Evolutionary conservation across 2,329 filamentous ascomycete genomes (phyloP), one percentile per base, ranked within the genome.

Genomic region (Lachnellula arida): DNA sequence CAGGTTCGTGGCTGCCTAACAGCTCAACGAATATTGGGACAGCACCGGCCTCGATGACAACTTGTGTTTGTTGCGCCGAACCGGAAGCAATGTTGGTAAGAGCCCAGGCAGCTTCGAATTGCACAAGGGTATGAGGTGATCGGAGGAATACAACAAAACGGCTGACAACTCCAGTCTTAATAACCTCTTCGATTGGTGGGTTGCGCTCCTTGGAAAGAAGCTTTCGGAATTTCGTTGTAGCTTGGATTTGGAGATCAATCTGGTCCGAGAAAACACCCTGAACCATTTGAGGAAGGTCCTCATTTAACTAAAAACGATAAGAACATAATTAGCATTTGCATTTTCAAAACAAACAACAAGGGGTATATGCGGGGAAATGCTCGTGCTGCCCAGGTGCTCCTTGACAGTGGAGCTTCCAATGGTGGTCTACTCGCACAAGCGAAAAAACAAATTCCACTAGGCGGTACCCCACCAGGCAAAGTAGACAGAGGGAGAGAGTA

Each of bases 51-150:
- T 97, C 93, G 69, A 99, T 99, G 65, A 99, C 94, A 52, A 97
- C 94, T 76, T 99, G 94, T 60, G 94, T 99, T 78, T 99, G 94
- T 67, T 91, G 88, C 58, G 94, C 94, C 57, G 93, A 97, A 60
- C 94, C 94, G 49, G 93, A 97, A 60, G 94, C 94, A 75, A 99
- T 99, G 80, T 99, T 99, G 79, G 94, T 99, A 71, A 99, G 80
- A 62, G 94, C 94, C 94, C 94, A 99, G 44, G 94, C 94, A 69
- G 94, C 94, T 81, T 99, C 94, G 72, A 99, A 99, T 76, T 99
- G 94, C 55, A 99, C 94, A 49, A 99, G 84, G 35, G 94, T 97
- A 76, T 99, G 94, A 63, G 94, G 94, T 54, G 94, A 99, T 72
- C 91, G 89, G 59, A 99, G 87, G 76, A 99, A 99, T 75, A 97